phyloP scores from a whole-genome alignment of 495 filamentous ascomycete species.

The Aspergillus bertholletiae region DNA sequence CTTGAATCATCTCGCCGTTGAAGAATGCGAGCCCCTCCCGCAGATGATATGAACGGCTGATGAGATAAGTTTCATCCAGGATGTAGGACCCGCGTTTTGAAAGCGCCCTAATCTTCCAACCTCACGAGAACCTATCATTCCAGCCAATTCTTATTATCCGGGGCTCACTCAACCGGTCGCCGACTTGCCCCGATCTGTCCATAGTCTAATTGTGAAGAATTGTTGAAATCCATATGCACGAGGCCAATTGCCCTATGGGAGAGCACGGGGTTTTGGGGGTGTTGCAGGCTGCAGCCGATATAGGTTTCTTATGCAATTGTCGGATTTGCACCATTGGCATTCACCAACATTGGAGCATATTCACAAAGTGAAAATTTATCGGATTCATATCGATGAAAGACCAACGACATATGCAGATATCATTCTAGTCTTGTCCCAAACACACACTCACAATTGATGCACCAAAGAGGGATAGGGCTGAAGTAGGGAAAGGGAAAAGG shows the following conservation, averaged over 20 bases:
- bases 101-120: background rate
- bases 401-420: background rate
- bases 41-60: slow-evolving; percentile 3
- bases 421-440: background rate
- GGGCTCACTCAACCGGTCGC: background rate
- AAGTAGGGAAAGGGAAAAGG: slow-evolving; percentile 5
- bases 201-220: background rate
- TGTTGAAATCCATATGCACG: background rate
- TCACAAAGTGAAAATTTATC: slow-evolving; percentile 3
- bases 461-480: slow-evolving; percentile 10
- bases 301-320: slow-evolving; percentile 2
- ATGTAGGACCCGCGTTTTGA: background rate
- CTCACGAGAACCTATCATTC: background rate
- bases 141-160: background rate
- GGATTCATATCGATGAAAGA: background rate
- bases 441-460: slow-evolving; percentile 13
- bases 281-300: background rate
- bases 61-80: slow-evolving; percentile 6
- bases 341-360: background rate
- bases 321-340: slow-evolving; percentile 3
- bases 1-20: slow-evolving; percentile 6
- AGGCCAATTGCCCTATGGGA: background rate
- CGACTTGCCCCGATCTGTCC: background rate
- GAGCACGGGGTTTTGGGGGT: background rate
- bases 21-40: slow-evolving; percentile 5